Evolutionary conservation across 257 asterid genomes (phyloP), one percentile per base, ranked within the genome.

Genomic region (Phtheirospermum japonicum): DNA sequence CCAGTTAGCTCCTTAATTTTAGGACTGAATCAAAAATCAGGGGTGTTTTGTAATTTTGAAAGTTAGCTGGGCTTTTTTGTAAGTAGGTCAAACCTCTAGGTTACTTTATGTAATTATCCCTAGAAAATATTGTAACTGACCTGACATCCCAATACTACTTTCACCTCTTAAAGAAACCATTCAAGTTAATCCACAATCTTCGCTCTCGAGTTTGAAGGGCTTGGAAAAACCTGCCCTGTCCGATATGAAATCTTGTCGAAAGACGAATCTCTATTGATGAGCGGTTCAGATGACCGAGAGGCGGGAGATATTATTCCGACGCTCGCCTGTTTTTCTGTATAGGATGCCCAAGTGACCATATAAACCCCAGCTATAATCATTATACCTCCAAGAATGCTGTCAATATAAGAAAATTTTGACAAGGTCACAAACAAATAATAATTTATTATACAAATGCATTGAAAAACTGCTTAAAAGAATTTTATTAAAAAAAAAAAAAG

Each of bases 301-400:
- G 71, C 50, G 51, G 66, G 83, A 59, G 65, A 57, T 56, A 13
- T 4, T 0, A 55, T 13, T 2, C 49, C 40, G 59, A 11, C 46
- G 65, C 57, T 30, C 37, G 74, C 30, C 19, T 61, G 69, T 43
- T 28, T 52, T 63, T 81, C 95, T 64, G 76, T 65, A 55, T 75
- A 64, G 10, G 95, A 87, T 40, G 86, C 95, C 95, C 95, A 85
- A 5, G 95, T 87, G 53, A 87, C 90, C 82, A 85, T 28, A 80
- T 84, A 87, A 46, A 87, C 88, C 40, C 95, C 95, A 2, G 76
- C 88, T 62, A 84, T 72, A 49, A 87, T 82, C 23, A 87, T 75
- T 60, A 82, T 46, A 48, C 95, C 95, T 72, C 95, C 94, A 4
- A 83, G n/a, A 71, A 87, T 75, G 87, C 94, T 87, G 94, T 58